These are phyloP conservation scores for Saturnispora diversa DNA, from an alignment of 805 yeast genomes.

Conservation along the genomic window DNA sequence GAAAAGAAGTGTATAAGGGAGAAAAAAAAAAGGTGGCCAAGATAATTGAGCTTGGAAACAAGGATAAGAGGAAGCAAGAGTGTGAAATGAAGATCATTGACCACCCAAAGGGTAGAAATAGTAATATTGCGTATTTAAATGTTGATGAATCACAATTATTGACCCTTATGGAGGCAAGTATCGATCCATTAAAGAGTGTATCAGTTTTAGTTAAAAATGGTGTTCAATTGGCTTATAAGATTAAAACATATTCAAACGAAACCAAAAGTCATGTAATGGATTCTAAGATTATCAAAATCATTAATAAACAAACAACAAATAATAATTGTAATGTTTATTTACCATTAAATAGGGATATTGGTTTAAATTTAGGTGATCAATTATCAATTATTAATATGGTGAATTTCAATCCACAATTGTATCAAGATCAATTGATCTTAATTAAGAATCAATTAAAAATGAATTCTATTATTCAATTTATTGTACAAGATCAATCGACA, in stretches of 20 bases:
- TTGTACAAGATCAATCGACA: conserved; percentile 1
- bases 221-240: conserved; percentile 3
- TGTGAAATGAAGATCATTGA: neutral
- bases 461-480: neutral
- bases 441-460: neutral
- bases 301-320: neutral
- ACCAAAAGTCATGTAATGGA: conserved; percentile 3
- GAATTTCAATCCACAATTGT: conserved; percentile 1
- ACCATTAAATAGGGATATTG: neutral
- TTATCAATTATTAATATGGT: neutral
- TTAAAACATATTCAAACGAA: conserved; percentile 1
- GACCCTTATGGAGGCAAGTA: neutral
- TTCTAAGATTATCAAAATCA: conserved; percentile 5
- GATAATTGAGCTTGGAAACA: neutral
- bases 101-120: neutral
- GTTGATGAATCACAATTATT: neutral
- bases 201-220: conserved; percentile 4
- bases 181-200: conserved; percentile 3
- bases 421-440: conserved; percentile 1
- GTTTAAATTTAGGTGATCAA: conserved; percentile 4
- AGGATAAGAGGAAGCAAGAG: neutral
- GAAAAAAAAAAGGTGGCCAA: too few species aligned
- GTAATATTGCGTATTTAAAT: neutral
- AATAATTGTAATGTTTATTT: neutral
- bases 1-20: too few species aligned